These are phyloP conservation scores for Keithomyces neogunnii DNA, from an alignment of 2,329 filamentous ascomycete genomes.

Conservation along the genomic window DNA sequence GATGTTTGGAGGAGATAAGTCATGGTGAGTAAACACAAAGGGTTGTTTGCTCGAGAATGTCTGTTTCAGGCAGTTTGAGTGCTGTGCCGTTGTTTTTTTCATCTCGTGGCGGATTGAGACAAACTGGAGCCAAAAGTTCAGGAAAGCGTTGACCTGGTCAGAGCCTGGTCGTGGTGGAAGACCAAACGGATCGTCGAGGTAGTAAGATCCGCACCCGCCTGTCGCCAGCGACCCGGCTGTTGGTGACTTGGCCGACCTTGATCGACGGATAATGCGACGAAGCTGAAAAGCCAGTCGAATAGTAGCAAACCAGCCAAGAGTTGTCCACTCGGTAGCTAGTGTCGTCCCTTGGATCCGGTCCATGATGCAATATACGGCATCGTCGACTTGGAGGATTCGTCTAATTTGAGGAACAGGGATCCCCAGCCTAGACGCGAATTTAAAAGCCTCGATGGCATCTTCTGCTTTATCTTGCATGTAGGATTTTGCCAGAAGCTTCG, in stretches of 20 bases:
- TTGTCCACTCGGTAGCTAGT: background rate
- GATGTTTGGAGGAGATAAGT: conserved; percentile 11
- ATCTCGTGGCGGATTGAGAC: background rate
- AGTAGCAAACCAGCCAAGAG: background rate
- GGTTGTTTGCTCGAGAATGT: background rate
- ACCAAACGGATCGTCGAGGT: background rate
- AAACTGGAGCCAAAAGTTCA: background rate
- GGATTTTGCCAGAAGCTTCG: too few relatives aligned
- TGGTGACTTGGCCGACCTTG: background rate
- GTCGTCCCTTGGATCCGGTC: background rate
- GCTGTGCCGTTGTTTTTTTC: background rate
- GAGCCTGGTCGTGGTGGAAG: background rate
- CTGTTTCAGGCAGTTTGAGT: background rate
- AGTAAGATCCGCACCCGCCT: background rate
- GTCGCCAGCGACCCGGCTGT: background rate
- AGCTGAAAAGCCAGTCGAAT: background rate
- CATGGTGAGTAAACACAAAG: background rate
- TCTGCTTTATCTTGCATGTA: too few relatives aligned
- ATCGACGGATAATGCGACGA: background rate
- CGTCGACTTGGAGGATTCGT: background rate
- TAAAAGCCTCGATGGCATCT: too few relatives aligned
- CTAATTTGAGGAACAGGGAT: background rate
- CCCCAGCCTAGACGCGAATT: background rate
- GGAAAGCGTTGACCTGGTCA: background rate
- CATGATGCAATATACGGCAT: background rate